Percentiles rank a stretch among this genome's conserved stretches.
Evolutionary conservation across 2,329 filamentous ascomycete species (phyloP).

Genomic region (Botrytis fabae): DNA sequence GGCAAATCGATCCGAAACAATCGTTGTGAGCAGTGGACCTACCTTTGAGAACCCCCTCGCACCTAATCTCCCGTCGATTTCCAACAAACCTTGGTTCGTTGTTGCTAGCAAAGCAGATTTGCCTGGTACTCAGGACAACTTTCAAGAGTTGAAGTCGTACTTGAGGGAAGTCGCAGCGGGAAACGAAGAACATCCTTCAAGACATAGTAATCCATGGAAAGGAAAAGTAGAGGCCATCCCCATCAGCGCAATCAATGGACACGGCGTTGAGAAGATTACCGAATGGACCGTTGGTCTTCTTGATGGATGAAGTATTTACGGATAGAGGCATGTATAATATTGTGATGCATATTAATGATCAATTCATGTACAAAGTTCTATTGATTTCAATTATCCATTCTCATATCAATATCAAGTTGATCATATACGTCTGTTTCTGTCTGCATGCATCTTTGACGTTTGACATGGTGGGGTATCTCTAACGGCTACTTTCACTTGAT

Average conservation of each 20-base stretch:
- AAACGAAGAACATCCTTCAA: conserved; percentile 70
- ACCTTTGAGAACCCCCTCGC: conserved; percentile 34
- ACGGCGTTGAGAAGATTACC: conserved; percentile 75
- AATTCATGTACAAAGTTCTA: conserved; percentile 3
- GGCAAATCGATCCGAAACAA: conserved; percentile 37
- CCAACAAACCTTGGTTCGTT: conserved; percentile 95
- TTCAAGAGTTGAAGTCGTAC: conserved; percentile 67
- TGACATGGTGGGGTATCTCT: conserved; percentile 13
- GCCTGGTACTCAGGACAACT: conserved; percentile 76
- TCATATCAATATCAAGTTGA: background rate
- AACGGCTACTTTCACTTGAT: conserved; percentile 15
- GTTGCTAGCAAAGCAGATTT: conserved; percentile 92
- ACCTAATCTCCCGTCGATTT: conserved; percentile 53
- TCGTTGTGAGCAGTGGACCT: conserved; percentile 33
- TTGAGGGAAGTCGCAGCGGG: conserved; percentile 65
- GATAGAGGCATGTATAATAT: conserved; percentile 20
- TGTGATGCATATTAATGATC: conserved; percentile 18
- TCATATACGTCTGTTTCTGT: conserved; percentile 16
- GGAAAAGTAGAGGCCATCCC: conserved; percentile 71
- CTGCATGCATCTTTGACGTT: conserved; percentile 20
- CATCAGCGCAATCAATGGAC: conserved; percentile 83
- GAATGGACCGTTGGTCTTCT: conserved; percentile 71
- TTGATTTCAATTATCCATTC: background rate
- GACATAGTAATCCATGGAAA: conserved; percentile 57
- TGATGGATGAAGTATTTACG: conserved; percentile 26